Evolutionary conservation across 2,329 filamentous ascomycete species (phyloP).

Genomic region (Colletotrichum siamense): DNA sequence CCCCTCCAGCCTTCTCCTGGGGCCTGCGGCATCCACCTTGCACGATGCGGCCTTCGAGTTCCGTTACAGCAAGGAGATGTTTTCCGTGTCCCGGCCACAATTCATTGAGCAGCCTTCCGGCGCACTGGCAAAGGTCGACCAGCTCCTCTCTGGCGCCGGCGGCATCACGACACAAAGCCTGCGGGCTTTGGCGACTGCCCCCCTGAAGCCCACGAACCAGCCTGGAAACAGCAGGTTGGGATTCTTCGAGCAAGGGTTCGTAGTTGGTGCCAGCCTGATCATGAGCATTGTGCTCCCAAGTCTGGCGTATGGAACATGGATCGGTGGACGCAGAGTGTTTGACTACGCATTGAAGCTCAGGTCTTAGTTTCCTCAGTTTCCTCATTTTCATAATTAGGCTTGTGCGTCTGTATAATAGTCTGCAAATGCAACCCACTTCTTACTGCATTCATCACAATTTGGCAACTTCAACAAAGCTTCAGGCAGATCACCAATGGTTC

Average conservation of each 20-base stretch:
- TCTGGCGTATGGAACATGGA: constrained; percentile 19
- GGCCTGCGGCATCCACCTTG: constrained; percentile 4
- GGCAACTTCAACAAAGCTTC: background rate
- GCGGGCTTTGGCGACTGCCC: background rate
- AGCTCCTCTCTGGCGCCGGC: background rate
- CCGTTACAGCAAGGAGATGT: constrained; percentile 15
- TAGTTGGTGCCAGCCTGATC: constrained; percentile 12
- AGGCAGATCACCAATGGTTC: background rate
- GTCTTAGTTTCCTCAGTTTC: background rate
- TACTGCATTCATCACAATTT: background rate
- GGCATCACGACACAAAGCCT: background rate
- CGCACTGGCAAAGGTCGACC: background rate
- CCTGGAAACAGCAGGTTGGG: constrained; percentile 13
- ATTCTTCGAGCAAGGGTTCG: constrained; percentile 10
- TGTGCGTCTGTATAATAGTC: background rate
- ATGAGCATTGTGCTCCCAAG: constrained; percentile 10
- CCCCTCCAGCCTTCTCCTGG: constrained; percentile 53
- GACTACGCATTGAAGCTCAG: constrained; percentile 10
- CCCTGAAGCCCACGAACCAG: constrained; percentile 4
- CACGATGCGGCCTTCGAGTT: background rate
- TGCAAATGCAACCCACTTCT: background rate
- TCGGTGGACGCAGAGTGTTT: constrained; percentile 8
- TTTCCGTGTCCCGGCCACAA: constrained; percentile 12
- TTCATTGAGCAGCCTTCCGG: background rate
- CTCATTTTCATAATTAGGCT: background rate